Evolutionary conservation across 1,284 basidiomycete genomes (phyloP).

Genomic region (Rhodotorula sp.): DNA sequence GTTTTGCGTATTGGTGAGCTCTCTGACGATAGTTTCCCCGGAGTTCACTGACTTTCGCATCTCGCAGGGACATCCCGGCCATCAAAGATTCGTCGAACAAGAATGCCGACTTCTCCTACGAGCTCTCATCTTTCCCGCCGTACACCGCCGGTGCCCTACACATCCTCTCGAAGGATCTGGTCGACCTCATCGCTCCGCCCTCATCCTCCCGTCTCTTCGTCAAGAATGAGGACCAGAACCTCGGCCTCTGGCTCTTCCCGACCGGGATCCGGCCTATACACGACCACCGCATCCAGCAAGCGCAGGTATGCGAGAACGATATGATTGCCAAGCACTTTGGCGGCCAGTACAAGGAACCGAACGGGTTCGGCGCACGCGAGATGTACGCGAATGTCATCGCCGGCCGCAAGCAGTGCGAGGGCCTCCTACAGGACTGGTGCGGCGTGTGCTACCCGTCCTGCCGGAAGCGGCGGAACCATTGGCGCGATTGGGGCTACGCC

Average conservation of each 20-base stretch:
- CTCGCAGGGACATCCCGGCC: slow-evolving; percentile 32
- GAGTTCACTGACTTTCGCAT: neutral
- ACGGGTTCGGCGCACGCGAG: slow-evolving; percentile 23
- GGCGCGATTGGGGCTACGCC: slow-evolving; percentile 26
- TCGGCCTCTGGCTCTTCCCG: slow-evolving; percentile 36
- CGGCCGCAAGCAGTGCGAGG: slow-evolving; percentile 33
- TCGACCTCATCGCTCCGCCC: slow-evolving; percentile 30
- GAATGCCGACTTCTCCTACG: slow-evolving; percentile 37
- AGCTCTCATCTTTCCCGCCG: slow-evolving; percentile 34
- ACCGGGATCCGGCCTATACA: slow-evolving; percentile 35
- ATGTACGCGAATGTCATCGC: slow-evolving; percentile 36
- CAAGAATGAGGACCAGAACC: slow-evolving; percentile 37
- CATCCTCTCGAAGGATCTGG: slow-evolving; percentile 39
- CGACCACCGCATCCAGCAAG: slow-evolving; percentile 39
- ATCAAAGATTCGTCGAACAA: slow-evolving; percentile 38
- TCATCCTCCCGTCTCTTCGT: slow-evolving; percentile 23
- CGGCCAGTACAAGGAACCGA: slow-evolving; percentile 25
- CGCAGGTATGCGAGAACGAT: slow-evolving; percentile 40
- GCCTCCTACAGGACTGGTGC: slow-evolving; percentile 30
- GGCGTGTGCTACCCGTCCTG: slow-evolving; percentile 40
- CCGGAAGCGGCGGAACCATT: slow-evolving; percentile 26
- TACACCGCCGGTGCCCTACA: slow-evolving; percentile 36
- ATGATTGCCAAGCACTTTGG: slow-evolving; percentile 40
- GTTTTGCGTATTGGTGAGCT: slow-evolving; percentile 36
- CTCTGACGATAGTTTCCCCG: neutral